Conservation (phyloP, 345 rosid genomes). For the Hibiscus trionum region DNA sequence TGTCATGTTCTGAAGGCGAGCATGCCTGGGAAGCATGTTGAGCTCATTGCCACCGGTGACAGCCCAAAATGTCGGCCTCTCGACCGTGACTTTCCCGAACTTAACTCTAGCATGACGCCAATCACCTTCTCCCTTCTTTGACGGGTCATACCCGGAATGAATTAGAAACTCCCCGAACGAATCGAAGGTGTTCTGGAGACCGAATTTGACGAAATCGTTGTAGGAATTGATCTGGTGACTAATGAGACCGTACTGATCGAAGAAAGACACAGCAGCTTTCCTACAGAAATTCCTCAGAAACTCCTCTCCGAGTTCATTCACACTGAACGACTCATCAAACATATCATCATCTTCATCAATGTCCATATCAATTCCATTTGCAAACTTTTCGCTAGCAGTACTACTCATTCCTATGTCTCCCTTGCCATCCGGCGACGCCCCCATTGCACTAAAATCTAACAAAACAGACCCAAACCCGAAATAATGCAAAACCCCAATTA, state of each 20-base stretch:
- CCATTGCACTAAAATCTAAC: constrained; percentile 27
- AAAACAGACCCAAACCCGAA: background rate
- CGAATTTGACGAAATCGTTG: constrained; percentile 55
- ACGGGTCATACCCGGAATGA: constrained; percentile 63
- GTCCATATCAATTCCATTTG: constrained; percentile 18
- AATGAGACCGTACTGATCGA: constrained; percentile 58
- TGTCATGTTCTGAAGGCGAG: constrained; percentile 90
- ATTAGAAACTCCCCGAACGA: constrained; percentile 55
- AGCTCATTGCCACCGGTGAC: constrained; percentile 31
- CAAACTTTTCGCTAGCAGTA: constrained; percentile 17
- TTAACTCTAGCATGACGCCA: constrained; percentile 56
- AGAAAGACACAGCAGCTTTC: constrained; percentile 53
- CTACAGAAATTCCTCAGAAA: constrained; percentile 48
- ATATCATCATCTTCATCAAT: constrained; percentile 30
- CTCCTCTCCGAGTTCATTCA: constrained; percentile 40
- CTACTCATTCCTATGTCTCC: constrained; percentile 16
- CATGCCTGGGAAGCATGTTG: constrained; percentile 60
- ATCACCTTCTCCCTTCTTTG: constrained; percentile 58
- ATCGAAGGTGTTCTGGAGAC: constrained; percentile 55
- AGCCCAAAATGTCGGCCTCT: constrained; percentile 46
- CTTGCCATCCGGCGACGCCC: constrained; percentile 13
- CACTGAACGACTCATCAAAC: constrained; percentile 14
- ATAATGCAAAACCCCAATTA: background rate
- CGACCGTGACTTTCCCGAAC: constrained; percentile 55
- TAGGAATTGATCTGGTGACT: constrained; percentile 84